Conservation (phyloP, 306 rosid species). For the Lotus japonicus region DNA sequence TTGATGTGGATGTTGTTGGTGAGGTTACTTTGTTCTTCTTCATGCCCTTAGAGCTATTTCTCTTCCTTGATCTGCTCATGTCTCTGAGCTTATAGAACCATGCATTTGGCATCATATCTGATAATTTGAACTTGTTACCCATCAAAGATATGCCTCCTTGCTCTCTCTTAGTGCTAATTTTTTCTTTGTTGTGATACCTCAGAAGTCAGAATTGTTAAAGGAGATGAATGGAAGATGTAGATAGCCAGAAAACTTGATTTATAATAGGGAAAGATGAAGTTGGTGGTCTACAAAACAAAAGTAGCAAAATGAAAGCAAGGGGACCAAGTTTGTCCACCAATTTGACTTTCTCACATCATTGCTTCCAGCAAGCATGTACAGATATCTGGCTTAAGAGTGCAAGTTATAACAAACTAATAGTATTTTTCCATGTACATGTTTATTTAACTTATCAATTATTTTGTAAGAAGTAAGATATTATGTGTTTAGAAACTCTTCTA, state of each 20-base stretch:
- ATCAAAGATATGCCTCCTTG: slow-evolving; percentile 33
- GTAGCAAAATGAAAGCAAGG: slow-evolving; percentile 32
- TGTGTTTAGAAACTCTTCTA: too few species aligned
- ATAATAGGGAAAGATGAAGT: slow-evolving; percentile 13
- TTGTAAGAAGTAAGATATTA: not conserved
- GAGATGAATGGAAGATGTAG: slow-evolving; percentile 22
- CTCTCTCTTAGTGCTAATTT: slow-evolving; percentile 6
- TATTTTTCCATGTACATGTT: not conserved
- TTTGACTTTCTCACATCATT: slow-evolving; percentile 30
- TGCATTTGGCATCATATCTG: slow-evolving; percentile 79
- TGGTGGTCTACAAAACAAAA: slow-evolving; percentile 21
- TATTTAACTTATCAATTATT: not conserved
- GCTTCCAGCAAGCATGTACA: slow-evolving; percentile 26
- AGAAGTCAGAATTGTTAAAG: slow-evolving; percentile 18
- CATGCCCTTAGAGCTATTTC: slow-evolving; percentile 26
- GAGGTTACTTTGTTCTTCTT: slow-evolving; percentile 43
- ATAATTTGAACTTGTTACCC: slow-evolving; percentile 67
- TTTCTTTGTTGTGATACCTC: slow-evolving; percentile 17
- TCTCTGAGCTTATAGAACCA: slow-evolving; percentile 86
- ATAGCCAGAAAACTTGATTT: slow-evolving; percentile 9
- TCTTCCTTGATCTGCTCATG: slow-evolving; percentile 56
- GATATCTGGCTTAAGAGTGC: not conserved
- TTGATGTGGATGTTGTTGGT: slow-evolving; percentile 9
- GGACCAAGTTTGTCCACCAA: slow-evolving; percentile 35
- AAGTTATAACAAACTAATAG: not conserved